Percentiles rank a stretch among this genome's conserved stretches.
Conservation (phyloP, 139 green algal species). For the Closterium sp. region DNA sequence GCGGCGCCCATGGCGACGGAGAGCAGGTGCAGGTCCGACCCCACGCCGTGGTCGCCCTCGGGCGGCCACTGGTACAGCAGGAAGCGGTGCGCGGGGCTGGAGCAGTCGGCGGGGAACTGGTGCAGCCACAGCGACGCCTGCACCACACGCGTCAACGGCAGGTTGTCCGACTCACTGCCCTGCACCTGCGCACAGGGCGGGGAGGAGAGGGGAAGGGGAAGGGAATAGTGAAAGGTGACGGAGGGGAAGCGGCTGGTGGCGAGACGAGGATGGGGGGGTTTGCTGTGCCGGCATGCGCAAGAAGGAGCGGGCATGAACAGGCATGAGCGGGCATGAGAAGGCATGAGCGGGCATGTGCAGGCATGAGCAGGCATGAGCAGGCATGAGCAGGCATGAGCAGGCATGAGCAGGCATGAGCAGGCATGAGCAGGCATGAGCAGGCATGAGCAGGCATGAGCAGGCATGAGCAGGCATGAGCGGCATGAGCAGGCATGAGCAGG, state of each 20-base stretch:
- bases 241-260: not conserved
- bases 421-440: no score
- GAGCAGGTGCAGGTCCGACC: slow-evolving; percentile 26
- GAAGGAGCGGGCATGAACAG: no score
- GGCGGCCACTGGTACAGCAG: not conserved
- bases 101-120: slow-evolving; percentile 32
- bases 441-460: no score
- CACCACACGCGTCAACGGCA: slow-evolving; percentile 10
- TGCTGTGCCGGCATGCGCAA: not conserved
- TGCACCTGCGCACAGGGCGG: not conserved
- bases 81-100: slow-evolving; percentile 5
- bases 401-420: no score
- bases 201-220: not conserved
- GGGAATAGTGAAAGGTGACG: not conserved
- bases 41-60: slow-evolving; percentile 8
- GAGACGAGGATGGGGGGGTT: not conserved
- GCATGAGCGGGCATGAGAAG: no score
- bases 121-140: slow-evolving; percentile 32
- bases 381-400: no score
- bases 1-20: slow-evolving; percentile 14
- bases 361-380: no score
- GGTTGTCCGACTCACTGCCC: slow-evolving; percentile 21
- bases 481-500: no score
- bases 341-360: no score
- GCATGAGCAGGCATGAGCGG: no score